phyloP scores from a whole-genome alignment of 2,329 filamentous ascomycete species.

The Penicillium freii region DNA sequence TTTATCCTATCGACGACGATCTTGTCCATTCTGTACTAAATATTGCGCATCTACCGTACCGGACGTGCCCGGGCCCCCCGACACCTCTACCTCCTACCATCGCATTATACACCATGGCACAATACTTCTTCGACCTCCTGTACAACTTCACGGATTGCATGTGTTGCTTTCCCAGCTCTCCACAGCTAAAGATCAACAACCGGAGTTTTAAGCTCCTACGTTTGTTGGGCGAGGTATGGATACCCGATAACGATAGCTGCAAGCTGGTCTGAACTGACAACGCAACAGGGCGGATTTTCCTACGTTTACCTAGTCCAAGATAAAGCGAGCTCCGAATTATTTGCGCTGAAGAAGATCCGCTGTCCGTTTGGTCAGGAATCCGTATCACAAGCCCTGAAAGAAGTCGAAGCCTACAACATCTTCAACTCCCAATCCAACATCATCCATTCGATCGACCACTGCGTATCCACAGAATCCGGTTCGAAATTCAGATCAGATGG shows the following conservation, averaged over 20 bases:
- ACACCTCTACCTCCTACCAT: background rate
- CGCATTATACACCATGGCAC: constrained; percentile 59
- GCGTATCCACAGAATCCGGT: constrained; percentile 69
- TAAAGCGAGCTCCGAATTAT: constrained; percentile 74
- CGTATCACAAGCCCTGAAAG: constrained; percentile 88
- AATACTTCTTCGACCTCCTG: constrained; percentile 81
- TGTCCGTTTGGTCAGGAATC: constrained; percentile 98
- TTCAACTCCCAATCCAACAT: constrained; percentile 82
- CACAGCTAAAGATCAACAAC: constrained; percentile 91
- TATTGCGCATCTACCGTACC: background rate
- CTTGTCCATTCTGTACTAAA: background rate
- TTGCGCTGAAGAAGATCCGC: constrained; percentile 97
- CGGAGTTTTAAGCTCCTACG: constrained; percentile 94
- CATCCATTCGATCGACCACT: constrained; percentile 81
- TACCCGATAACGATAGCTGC: background rate
- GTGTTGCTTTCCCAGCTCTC: constrained; percentile 92
- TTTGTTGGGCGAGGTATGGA: constrained; percentile 78
- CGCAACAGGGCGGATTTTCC: constrained; percentile 80
- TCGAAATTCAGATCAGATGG: constrained; percentile 56
- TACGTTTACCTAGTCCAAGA: constrained; percentile 99
- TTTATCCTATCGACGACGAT: background rate
- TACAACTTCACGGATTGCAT: constrained; percentile 94
- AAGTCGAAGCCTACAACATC: constrained; percentile 93
- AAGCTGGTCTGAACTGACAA: constrained; percentile 9
- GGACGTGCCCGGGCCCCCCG: background rate